These are phyloP conservation scores for Mallotus japonicus DNA, from an alignment of 441 rosid species.

Conservation along the genomic window DNA sequence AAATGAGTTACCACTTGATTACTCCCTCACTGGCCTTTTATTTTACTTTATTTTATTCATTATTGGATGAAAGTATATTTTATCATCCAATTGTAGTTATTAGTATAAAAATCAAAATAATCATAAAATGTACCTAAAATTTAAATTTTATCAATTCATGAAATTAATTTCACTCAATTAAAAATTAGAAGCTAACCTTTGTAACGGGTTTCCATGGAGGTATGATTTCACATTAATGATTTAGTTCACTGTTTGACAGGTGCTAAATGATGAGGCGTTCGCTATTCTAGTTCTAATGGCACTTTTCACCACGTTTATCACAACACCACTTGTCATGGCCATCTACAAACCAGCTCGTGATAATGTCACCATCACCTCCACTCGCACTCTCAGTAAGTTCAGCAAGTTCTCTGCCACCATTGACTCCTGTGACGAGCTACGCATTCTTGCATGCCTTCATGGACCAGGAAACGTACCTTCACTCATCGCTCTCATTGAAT, in stretches of 20 bases:
- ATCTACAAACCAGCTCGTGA: constrained; percentile 58
- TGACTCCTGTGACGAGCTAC: constrained; percentile 38
- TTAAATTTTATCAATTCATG: no score
- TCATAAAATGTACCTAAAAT: no score
- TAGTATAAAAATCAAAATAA: no score
- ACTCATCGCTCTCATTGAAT: constrained; percentile 59
- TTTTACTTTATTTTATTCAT: no score
- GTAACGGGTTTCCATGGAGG: no score
- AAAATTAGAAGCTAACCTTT: no score
- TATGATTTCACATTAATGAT: no score
- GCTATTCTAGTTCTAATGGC: constrained; percentile 73
- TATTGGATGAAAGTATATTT: no score
- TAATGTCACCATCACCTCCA: not conserved
- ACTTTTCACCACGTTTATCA: constrained; percentile 65
- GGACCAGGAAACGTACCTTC: constrained; percentile 60
- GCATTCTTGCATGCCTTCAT: constrained; percentile 67
- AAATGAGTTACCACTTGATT: no score
- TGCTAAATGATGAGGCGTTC: constrained; percentile 60
- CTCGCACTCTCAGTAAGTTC: constrained; percentile 39
- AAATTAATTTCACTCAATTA: no score
- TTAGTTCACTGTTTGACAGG: constrained; percentile 27
- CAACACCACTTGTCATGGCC: constrained; percentile 60
- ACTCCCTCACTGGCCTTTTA: no score
- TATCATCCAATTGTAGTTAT: no score
- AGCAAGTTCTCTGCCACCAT: constrained; percentile 36